Evolutionary conservation across 2,329 filamentous ascomycete species (phyloP).

Genomic region (Didymella sp.): DNA sequence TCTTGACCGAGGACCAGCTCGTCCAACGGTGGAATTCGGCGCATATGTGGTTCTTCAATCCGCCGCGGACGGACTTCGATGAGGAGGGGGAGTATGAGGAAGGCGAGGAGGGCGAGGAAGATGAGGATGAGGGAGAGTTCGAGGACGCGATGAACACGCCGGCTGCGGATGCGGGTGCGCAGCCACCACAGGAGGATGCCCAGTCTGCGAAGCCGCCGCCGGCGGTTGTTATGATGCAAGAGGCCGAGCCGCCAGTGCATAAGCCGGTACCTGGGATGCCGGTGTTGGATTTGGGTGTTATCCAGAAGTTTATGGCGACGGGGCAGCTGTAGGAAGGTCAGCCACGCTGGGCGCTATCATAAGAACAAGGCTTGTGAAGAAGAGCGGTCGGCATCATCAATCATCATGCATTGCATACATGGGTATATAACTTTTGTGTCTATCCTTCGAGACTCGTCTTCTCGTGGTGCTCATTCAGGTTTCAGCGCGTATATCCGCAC

Average conservation of each 20-base stretch:
- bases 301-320: conserved; percentile 36
- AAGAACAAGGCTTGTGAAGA: background rate
- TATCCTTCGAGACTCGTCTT: background rate
- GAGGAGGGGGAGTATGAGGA: conserved; percentile 20
- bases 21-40: conserved; percentile 30
- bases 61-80: conserved; percentile 10
- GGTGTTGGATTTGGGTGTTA: conserved; percentile 30
- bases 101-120: conserved; percentile 27
- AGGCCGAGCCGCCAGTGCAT: conserved; percentile 11
- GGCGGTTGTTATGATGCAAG: conserved; percentile 15
- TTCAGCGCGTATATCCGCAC: conserved; percentile 81
- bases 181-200: conserved; percentile 8
- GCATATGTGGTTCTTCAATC: conserved; percentile 31
- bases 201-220: conserved; percentile 6
- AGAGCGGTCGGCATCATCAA: background rate
- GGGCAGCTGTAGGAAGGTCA: conserved; percentile 21
- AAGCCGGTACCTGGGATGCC: conserved; percentile 28
- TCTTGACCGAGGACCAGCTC: conserved; percentile 30
- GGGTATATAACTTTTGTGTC: conserved; percentile 15
- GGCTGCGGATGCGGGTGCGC: conserved; percentile 6
- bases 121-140: conserved; percentile 28
- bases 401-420: conserved; percentile 9
- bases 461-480: conserved; percentile 49
- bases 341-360: background rate
- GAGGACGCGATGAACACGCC: conserved; percentile 31